These are phyloP conservation scores for Babesia bovis DNA, from an alignment of 169 alveolate species.

Conservation along the genomic window DNA sequence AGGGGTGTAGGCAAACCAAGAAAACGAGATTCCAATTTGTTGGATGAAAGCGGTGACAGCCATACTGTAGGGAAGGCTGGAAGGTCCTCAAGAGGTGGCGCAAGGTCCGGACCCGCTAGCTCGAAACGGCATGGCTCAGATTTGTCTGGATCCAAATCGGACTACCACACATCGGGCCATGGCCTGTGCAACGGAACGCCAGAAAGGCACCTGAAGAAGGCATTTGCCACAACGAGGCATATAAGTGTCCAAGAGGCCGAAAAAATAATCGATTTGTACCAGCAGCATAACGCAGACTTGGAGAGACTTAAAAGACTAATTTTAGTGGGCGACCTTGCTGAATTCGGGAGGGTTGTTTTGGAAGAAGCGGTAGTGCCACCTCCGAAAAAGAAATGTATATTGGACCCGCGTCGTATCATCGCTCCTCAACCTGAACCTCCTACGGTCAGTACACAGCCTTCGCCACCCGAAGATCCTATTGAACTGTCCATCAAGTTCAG, in stretches of 20 bases:
- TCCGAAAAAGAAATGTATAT: constrained; percentile 3
- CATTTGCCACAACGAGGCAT: constrained; percentile 14
- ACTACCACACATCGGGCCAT: neutral
- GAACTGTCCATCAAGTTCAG: constrained; percentile 47
- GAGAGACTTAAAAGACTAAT: constrained; percentile 34
- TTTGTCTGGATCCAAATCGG: neutral
- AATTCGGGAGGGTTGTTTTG: neutral
- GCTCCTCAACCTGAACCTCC: constrained; percentile 10
- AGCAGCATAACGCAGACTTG: constrained; percentile 34
- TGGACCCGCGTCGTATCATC: constrained; percentile 54
- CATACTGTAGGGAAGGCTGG: neutral
- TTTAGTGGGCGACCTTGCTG: constrained; percentile 15
- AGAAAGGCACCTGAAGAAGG: constrained; percentile 2
- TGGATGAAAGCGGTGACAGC: neutral
- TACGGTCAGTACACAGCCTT: neutral
- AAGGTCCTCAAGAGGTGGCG: neutral
- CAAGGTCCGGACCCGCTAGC: neutral
- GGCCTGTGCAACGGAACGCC: neutral
- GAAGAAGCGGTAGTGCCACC: neutral
- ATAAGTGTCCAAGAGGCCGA: constrained; percentile 63
- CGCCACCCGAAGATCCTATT: constrained; percentile 44
- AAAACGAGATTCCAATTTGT: neutral
- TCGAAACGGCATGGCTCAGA: constrained; percentile 14
- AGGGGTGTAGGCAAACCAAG: neutral
- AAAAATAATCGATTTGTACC: constrained; percentile 44